These are phyloP conservation scores for Lachnellula willkommii DNA, from an alignment of 2,329 filamentous ascomycete genomes.

Conservation along the genomic window DNA sequence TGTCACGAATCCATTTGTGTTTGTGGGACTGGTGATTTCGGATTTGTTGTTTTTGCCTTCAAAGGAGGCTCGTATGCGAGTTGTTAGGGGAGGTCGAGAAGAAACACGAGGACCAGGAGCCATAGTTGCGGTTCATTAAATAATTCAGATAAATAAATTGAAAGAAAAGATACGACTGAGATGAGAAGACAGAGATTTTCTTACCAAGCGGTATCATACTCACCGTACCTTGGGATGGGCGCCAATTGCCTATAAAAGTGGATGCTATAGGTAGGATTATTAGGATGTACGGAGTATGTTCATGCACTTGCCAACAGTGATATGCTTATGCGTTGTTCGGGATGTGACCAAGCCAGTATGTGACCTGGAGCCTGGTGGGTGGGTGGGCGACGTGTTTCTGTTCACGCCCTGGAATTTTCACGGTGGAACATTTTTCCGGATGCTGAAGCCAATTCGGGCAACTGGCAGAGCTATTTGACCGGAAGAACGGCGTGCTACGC, in stretches of 20 bases:
- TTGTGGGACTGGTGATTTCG: constrained; percentile 11
- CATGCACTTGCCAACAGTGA: constrained; percentile 16
- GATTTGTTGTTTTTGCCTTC: constrained; percentile 24
- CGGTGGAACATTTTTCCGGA: constrained; percentile 3
- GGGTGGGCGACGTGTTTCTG: constrained; percentile 18
- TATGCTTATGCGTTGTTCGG: constrained; percentile 16
- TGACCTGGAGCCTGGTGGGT: constrained; percentile 3
- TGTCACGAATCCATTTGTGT: constrained; percentile 15
- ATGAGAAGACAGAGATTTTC: constrained; percentile 8
- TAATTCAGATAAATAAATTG: not conserved
- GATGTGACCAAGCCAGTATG: not conserved
- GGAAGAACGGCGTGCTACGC: not conserved
- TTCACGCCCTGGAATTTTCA: constrained; percentile 5
- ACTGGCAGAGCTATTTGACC: constrained; percentile 2
- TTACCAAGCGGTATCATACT: constrained; percentile 11
- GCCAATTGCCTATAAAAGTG: constrained; percentile 20
- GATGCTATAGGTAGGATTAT: constrained; percentile 19
- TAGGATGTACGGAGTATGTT: constrained; percentile 7
- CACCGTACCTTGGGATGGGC: constrained; percentile 12
- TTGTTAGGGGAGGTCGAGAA: constrained; percentile 29
- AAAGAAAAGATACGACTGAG: not conserved
- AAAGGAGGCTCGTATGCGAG: constrained; percentile 27
- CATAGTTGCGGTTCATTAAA: constrained; percentile 14
- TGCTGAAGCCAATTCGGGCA: constrained; percentile 3
- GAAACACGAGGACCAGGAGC: constrained; percentile 27